Evolutionary conservation across 352 stramenopile species (phyloP).

Genomic region (Phytophthora europaea): DNA sequence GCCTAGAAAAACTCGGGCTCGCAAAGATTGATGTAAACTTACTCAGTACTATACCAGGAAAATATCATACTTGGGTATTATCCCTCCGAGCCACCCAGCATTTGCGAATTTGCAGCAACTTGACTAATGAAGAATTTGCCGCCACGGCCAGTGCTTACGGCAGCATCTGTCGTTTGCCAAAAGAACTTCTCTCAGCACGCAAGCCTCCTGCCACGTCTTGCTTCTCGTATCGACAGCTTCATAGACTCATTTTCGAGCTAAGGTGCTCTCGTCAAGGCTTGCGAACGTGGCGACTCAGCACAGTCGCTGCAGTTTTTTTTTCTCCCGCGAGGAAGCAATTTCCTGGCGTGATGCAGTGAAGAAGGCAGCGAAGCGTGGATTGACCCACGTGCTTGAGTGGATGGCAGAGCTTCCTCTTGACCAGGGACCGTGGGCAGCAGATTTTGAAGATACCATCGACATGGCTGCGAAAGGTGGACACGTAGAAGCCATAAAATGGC

Average conservation of each 20-base stretch:
- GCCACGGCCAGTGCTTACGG: background rate
- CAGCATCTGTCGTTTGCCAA: background rate
- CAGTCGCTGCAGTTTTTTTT: background rate
- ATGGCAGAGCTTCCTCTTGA: background rate
- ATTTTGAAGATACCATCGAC: background rate
- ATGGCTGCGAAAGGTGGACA: background rate
- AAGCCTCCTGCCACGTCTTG: background rate
- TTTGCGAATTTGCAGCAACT: background rate
- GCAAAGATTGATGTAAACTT: background rate
- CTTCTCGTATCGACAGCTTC: background rate
- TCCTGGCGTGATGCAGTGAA: background rate
- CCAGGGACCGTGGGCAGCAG: background rate
- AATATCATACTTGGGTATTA: background rate
- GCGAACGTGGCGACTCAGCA: background rate
- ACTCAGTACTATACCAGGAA: background rate
- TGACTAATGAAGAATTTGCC: background rate
- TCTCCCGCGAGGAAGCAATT: background rate
- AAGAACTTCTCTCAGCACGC: background rate
- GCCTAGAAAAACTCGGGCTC: too few relatives aligned
- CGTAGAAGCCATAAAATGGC: background rate
- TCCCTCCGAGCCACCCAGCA: too few relatives aligned
- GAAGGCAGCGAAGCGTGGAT: background rate
- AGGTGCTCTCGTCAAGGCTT: background rate
- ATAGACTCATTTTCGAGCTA: background rate
- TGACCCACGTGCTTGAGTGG: constrained; percentile 1